Percentiles rank a stretch among this genome's conserved stretches.
These are phyloP conservation scores for Hypoxylon sp. DNA, from an alignment of 2,329 filamentous ascomycete species.

Conservation along the genomic window DNA sequence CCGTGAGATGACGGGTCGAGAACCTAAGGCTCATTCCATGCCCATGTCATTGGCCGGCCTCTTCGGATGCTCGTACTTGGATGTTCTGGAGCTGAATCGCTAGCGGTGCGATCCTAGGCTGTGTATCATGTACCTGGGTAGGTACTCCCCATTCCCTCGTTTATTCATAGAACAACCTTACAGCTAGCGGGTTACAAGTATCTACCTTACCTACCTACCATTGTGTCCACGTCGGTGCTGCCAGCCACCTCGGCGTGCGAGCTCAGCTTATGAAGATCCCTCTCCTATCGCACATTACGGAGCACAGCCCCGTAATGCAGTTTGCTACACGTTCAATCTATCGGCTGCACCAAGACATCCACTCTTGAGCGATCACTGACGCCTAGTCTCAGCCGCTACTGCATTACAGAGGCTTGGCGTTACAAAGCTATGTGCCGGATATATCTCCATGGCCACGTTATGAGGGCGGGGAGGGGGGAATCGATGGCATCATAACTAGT, in stretches of 20 bases:
- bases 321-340: constrained; percentile 9
- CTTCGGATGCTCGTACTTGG: constrained; percentile 16
- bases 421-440: constrained; percentile 9
- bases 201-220: neutral
- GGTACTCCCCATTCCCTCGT: constrained; percentile 1
- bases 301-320: constrained; percentile 14
- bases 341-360: constrained; percentile 11
- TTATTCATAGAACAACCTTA: constrained; percentile 10
- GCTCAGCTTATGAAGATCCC: constrained; percentile 35
- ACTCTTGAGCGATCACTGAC: constrained; percentile 18
- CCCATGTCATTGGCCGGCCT: constrained; percentile 17
- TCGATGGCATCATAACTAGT: constrained; percentile 22
- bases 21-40: constrained; percentile 31
- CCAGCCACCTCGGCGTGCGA: constrained; percentile 23
- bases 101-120: constrained; percentile 7
- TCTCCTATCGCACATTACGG: constrained; percentile 18
- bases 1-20: constrained; percentile 23
- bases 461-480: constrained; percentile 11
- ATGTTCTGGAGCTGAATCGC: constrained; percentile 7
- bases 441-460: constrained; percentile 4
- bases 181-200: neutral
- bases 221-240: constrained; percentile 6
- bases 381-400: constrained; percentile 17
- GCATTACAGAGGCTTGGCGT: constrained; percentile 19
- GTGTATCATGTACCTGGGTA: constrained; percentile 4